Evolutionary conservation across 2,329 filamentous ascomycete genomes (phyloP), one percentile per base, ranked within the genome.

Genomic region (Pestalotiopsis sp.): DNA sequence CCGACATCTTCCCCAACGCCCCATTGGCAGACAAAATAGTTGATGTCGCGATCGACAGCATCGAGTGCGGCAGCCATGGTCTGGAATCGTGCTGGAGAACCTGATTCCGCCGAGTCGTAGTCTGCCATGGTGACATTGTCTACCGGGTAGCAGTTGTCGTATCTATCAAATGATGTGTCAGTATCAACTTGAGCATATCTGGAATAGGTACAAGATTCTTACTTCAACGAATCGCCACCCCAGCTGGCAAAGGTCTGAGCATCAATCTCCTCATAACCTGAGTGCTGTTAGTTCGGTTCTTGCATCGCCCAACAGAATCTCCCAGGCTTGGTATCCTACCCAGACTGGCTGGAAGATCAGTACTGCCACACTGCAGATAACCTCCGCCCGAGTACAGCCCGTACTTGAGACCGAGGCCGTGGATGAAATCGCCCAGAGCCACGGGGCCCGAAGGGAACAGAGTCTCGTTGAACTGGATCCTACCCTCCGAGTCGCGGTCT

Each of bases 11-110:
- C 73, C 1, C 84, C 85, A 4, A 86, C 78, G 0, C 85, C 85
- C 85, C 85, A 87, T 73, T 87, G 85, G 70, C 85, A 87, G 9
- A 87, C 79, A 45, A 84, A 83, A 68, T 86, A 87, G 3, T 84
- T 74, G 1, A 86, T 82, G 4, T 82, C 76, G 0, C 82, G 79
- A n/a, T 80, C 74, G 0, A 81, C 78, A 0, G 75, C 72, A 3
- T 81, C 76, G 0, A 87, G 75, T 0, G 81, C 80, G 0, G 76
- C 72, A 0, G 82, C 82, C 84, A 87, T 87, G 60, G 80, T 83
- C 11, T 82, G 73, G 68, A 86, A 85, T 0, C 84, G 81, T 0
- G 77, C 71, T 0, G 81, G 78, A 0, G 82, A 82, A 3, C 81
- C 80, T 1, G 79, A 78, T 25, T 78, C 81, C 0, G 79, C 76